phyloP scores from a whole-genome alignment of 179 eudicot genomes.

The Sideroxylon spinosum region DNA sequence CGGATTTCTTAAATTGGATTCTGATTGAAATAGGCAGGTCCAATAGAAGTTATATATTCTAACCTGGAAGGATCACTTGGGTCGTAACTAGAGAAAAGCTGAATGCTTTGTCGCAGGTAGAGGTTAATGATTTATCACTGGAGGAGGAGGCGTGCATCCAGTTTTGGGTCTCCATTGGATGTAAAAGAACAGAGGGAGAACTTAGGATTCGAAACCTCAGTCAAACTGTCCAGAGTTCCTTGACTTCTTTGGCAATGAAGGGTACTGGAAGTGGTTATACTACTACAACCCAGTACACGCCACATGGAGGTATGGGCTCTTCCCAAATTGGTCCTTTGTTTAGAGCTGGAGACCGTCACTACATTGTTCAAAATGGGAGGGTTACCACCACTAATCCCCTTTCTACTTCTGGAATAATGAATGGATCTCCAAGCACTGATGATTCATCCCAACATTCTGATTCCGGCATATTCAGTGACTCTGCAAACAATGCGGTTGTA shows the following conservation, averaged over 20 bases:
- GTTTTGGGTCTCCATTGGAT: too few relatives aligned
- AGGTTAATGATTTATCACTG: too few relatives aligned
- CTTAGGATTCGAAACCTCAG: constrained; percentile 60
- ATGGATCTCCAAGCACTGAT: constrained; percentile 88
- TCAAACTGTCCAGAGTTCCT: constrained; percentile 56
- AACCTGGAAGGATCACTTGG: too few relatives aligned
- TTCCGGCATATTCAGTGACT: constrained; percentile 58
- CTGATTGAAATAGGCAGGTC: too few relatives aligned
- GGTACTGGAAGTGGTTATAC: constrained; percentile 62
- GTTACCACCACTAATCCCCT: constrained; percentile 83
- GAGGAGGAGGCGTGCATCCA: too few relatives aligned
- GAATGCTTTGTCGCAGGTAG: too few relatives aligned
- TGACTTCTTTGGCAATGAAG: constrained; percentile 54
- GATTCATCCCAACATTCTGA: constrained; percentile 91
- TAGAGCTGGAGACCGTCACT: constrained; percentile 56
- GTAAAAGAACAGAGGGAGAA: too few relatives aligned
- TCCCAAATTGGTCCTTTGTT: constrained; percentile 65
- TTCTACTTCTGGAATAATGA: constrained; percentile 66
- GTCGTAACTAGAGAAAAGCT: too few relatives aligned
- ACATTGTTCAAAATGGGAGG: constrained; percentile 67
- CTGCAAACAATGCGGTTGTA: constrained; percentile 52
- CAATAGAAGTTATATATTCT: too few relatives aligned
- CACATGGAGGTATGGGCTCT: constrained; percentile 53
- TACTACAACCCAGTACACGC: constrained; percentile 54
- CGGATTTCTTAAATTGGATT: background rate